Evolutionary conservation across 164 flowering plant species (phyloP).

Genomic region (Taxillus chinensis): DNA sequence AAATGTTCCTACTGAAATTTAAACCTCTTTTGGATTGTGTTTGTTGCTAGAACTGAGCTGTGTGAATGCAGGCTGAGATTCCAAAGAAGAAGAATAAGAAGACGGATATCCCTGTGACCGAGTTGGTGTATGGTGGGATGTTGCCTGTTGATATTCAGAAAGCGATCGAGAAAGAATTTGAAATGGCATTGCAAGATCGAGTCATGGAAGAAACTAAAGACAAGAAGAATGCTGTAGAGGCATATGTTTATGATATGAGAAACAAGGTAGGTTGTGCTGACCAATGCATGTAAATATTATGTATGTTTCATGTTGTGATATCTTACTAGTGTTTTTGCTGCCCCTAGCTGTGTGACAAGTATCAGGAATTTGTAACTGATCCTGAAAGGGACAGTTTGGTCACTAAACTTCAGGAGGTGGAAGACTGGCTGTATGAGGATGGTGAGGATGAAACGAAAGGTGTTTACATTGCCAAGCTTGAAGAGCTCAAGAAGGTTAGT

Average conservation of each 20-base stretch:
- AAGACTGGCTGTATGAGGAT: conserved; percentile 96
- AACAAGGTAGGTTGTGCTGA: conserved; percentile 46
- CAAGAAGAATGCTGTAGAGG: conserved; percentile 90
- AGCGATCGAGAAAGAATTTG: conserved; percentile 88
- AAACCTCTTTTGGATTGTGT: no score
- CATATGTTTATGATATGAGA: conserved; percentile 95
- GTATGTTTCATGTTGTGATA: background rate
- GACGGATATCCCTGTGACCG: conserved; percentile 52
- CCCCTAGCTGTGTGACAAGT: conserved; percentile 73
- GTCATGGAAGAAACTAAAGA: conserved; percentile 99
- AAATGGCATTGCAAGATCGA: conserved; percentile 93
- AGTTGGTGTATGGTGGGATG: conserved; percentile 69
- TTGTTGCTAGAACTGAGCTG: no score
- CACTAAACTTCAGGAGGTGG: conserved; percentile 70
- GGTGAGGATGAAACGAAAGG: conserved; percentile 99
- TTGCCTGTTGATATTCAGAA: conserved; percentile 59
- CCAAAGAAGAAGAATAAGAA: conserved; percentile 84
- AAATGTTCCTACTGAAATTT: no score
- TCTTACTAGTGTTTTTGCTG: background rate
- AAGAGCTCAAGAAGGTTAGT: conserved; percentile 81
- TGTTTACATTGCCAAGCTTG: conserved; percentile 90
- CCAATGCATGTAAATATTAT: background rate
- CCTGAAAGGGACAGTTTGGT: conserved; percentile 53
- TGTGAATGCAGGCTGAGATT: conserved; percentile 43
- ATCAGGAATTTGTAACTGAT: conserved; percentile 60